Evolutionary conservation across 768 basidiomycete species (phyloP).

Genomic region (Mrakia frigida): DNA sequence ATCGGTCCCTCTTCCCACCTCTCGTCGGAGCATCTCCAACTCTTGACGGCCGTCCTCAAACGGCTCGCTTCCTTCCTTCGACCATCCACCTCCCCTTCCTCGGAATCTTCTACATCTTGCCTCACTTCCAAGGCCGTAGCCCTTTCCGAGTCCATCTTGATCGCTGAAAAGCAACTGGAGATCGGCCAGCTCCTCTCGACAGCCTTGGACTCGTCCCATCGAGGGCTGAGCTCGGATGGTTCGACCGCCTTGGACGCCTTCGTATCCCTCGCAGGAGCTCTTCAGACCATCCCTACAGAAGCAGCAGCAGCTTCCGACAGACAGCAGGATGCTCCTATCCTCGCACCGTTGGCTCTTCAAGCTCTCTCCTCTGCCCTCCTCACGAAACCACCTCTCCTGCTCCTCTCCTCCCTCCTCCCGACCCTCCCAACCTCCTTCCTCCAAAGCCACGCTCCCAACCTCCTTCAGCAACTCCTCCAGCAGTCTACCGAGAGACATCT

Average conservation of each 20-base stretch:
- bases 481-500: not conserved
- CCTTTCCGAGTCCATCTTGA: not conserved
- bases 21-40: slow-evolving; percentile 11
- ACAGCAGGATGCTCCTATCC: not conserved
- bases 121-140: no score
- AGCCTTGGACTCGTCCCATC: not conserved
- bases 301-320: not conserved
- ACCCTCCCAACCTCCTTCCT: not conserved
- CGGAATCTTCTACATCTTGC: no score
- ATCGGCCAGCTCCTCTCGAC: not conserved
- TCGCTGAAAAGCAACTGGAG: not conserved
- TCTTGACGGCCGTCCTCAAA: slow-evolving; percentile 8
- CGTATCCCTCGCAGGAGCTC: not conserved
- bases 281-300: not conserved
- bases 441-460: not conserved
- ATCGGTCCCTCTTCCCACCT: not conserved
- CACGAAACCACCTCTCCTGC: not conserved
- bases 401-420: slow-evolving; percentile 2
- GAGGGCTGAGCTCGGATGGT: slow-evolving; percentile 1
- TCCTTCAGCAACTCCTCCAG: not conserved
- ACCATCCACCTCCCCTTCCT: not conserved
- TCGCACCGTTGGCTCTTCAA: not conserved
- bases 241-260: not conserved
- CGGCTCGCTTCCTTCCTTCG: slow-evolving; percentile 1
- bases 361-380: not conserved